These are phyloP conservation scores for Eimeria mitis DNA, from an alignment of 169 alveolate species.

Conservation along the genomic window DNA sequence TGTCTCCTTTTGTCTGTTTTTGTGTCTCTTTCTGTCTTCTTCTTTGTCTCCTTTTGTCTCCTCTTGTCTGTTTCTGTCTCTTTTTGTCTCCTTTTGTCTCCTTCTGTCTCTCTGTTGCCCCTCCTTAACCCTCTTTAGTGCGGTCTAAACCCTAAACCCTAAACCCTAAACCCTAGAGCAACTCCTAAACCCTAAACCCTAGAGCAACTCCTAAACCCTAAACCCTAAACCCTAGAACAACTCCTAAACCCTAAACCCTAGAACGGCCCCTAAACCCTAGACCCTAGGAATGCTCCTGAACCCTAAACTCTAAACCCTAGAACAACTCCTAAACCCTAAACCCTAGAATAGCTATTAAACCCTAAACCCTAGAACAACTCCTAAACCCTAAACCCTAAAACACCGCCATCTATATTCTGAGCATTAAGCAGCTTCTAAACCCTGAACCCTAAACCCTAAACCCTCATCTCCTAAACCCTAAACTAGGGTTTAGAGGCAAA, in stretches of 20 bases:
- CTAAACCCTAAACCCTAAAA: background rate
- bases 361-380: background rate
- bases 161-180: too few species aligned
- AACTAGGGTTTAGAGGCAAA: background rate
- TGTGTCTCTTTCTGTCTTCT: background rate
- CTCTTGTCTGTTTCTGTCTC: background rate
- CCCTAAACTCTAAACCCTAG: background rate
- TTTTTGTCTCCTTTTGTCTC: background rate
- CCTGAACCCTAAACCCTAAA: constrained; percentile 14
- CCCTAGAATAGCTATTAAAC: background rate
- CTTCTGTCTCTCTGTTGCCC: background rate
- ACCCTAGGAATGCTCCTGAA: background rate
- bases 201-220: too few species aligned
- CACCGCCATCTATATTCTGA: background rate
- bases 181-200: too few species aligned
- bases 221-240: too few species aligned
- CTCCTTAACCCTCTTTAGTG: background rate
- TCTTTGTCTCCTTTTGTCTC: background rate
- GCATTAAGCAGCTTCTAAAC: background rate
- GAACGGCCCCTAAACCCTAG: background rate
- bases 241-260: background rate
- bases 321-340: background rate
- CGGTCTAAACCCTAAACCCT: background rate
- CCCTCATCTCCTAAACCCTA: background rate
- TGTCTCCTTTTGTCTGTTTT: background rate